phyloP scores from a whole-genome alignment of 2,329 filamentous ascomycete genomes.

The Penicillium sp. region DNA sequence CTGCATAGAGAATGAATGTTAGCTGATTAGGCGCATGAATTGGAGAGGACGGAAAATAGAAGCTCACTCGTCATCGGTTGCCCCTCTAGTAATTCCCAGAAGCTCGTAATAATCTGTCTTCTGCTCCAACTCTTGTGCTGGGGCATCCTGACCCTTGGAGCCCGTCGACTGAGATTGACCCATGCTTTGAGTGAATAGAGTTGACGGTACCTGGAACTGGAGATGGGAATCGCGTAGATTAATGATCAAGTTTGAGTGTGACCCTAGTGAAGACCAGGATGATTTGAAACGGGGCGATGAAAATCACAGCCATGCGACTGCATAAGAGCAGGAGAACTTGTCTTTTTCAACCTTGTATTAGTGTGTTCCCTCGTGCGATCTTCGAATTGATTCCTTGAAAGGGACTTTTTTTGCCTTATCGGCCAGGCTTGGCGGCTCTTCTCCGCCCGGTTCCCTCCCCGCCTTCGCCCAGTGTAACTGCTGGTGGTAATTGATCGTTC shows the following conservation, averaged over 20 bases:
- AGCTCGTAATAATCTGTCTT: constrained; percentile 70
- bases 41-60: not conserved
- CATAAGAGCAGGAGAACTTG: not conserved
- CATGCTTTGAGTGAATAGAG: constrained; percentile 34
- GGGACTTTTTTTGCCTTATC: constrained; percentile 1
- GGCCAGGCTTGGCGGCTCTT: not conserved
- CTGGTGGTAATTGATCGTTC: not conserved
- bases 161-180: constrained; percentile 51
- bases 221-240: not conserved
- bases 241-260: not conserved
- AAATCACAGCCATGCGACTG: not conserved
- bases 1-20: constrained; percentile 48
- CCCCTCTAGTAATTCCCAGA: constrained; percentile 71
- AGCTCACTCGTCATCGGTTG: constrained; percentile 72
- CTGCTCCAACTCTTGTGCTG: constrained; percentile 25
- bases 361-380: not conserved
- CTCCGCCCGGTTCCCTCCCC: constrained; percentile 8
- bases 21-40: not conserved
- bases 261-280: too few relatives aligned
- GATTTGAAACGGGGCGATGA: not conserved
- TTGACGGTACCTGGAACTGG: too few relatives aligned
- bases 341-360: not conserved
- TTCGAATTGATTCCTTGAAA: not conserved
- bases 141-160: constrained; percentile 24
- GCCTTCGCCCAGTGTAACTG: not conserved